Base-by-base conservation (phyloP, 495 filamentous ascomycete genomes). In the Jackrogersella minutella region DNA sequence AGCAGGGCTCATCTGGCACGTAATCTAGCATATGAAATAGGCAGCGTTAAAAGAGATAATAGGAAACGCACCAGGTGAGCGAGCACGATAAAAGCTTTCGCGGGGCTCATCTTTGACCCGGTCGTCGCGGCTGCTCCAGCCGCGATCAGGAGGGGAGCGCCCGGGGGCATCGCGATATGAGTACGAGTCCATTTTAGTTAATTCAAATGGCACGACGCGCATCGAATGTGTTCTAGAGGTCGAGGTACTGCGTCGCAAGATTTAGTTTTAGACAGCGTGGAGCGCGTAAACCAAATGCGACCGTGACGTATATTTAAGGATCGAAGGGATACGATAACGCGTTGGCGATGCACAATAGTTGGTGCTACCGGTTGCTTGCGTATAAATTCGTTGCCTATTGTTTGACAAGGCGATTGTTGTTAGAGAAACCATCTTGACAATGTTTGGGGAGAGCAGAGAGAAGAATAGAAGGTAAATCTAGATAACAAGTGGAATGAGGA, bases 31-130 rank as follows among this genome's bases (percentile, higher is more conserved):
- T 22, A 39, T 30, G 16, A 66, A 64, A 30, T 58, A 30, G 62
- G 53, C 37, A 66, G 41, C 47, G 52, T 60, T 47, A 30, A 46
- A 64, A 55, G 54, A 64, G 30, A 53, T 36, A 39, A 56, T 49
- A 61, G 69, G 40, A 43, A 58, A 83, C 82, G 72, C 74, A 86
- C 84, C 84, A 66, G 84, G 84, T 62, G 83, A 86, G 69, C 84
- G 78, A 55, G 79, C 79, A 52, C 83, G 84, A 65, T 86, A 86
- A 57, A 84, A 85, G 53, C 41, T 78, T 63, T 85, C 82, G 5
- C 74, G 72, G 63, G 80, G 67, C 10, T 85, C 84, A 10, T 86
- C 83, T 62, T 78, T 80, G 10, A 56, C 58, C 46, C 82, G 76
- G 14, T 85, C 83, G 28, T 84, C 82, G 33, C 83, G 81, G 62